Evolutionary conservation across 2,329 filamentous ascomycete genomes (phyloP).

Genomic region (Plectosphaerella cucumerina): DNA sequence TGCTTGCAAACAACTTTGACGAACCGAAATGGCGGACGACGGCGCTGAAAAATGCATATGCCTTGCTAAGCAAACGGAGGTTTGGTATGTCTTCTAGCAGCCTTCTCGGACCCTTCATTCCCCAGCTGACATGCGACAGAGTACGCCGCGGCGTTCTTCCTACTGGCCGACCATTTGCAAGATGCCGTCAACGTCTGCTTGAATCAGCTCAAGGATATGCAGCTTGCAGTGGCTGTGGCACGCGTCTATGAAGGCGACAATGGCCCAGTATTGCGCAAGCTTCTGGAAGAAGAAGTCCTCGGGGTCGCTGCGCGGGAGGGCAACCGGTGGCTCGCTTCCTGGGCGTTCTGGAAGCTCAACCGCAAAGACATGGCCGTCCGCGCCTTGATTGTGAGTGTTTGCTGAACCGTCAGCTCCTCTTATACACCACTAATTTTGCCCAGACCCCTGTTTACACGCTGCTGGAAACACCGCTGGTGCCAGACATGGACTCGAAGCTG

Average conservation of each 20-base stretch:
- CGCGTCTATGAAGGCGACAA: conserved; percentile 85
- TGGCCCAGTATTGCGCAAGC: conserved; percentile 65
- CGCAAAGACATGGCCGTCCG: conserved; percentile 80
- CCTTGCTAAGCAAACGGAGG: conserved; percentile 81
- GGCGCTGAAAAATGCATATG: conserved; percentile 94
- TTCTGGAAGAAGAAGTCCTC: conserved; percentile 78
- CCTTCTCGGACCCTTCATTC: background rate
- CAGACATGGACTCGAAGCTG: conserved; percentile 68
- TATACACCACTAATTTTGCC: background rate
- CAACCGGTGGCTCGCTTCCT: conserved; percentile 90
- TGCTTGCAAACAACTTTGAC: conserved; percentile 87
- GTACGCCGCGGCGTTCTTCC: conserved; percentile 94
- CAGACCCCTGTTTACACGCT: conserved; percentile 76
- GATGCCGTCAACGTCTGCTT: conserved; percentile 85
- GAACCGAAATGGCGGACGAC: conserved; percentile 84
- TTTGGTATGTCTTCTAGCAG: conserved; percentile 57
- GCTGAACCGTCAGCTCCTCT: background rate
- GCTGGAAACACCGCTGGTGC: conserved; percentile 62
- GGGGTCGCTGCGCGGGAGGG: conserved; percentile 73
- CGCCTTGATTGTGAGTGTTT: conserved; percentile 65
- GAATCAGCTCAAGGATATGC: conserved; percentile 81
- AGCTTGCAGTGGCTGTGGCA: conserved; percentile 83
- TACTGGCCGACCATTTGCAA: conserved; percentile 78
- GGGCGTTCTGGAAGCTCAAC: conserved; percentile 91
- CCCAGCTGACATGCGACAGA: conserved; percentile 43